Evolutionary conservation across 1,139 yeast genomes (phyloP).

Genomic region (Nakaseomyces bracarensis): DNA sequence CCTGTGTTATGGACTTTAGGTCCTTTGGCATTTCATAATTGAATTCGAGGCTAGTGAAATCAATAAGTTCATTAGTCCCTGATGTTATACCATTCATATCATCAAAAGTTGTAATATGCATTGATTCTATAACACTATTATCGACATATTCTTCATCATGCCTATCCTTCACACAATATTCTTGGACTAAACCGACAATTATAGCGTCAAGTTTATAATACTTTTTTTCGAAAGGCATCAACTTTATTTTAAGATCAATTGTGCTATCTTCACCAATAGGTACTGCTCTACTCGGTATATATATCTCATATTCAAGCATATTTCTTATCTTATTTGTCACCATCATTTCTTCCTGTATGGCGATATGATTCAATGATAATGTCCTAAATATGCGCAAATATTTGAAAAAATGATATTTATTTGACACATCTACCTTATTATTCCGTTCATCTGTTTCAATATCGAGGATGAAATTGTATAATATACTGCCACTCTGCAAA

Average conservation of each 20-base stretch:
- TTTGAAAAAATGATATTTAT: slow-evolving; percentile 30
- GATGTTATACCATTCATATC: slow-evolving; percentile 32
- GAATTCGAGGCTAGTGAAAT: slow-evolving; percentile 46
- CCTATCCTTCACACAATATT: slow-evolving; percentile 38
- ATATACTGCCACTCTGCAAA: slow-evolving; percentile 45
- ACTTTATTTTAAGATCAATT: slow-evolving; percentile 42
- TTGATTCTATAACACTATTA: slow-evolving; percentile 38
- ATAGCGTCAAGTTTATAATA: slow-evolving; percentile 40
- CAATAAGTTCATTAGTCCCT: slow-evolving; percentile 32
- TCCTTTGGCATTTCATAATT: slow-evolving; percentile 44
- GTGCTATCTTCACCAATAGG: slow-evolving; percentile 53
- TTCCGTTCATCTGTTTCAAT: slow-evolving; percentile 1
- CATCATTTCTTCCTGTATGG: slow-evolving; percentile 47
- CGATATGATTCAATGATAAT: slow-evolving; percentile 43
- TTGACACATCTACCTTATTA: slow-evolving; percentile 2
- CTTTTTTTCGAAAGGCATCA: slow-evolving; percentile 48
- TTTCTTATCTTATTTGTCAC: slow-evolving; percentile 59
- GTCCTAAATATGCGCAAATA: slow-evolving; percentile 47
- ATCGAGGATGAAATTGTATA: slow-evolving; percentile 38
- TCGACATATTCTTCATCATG: slow-evolving; percentile 36
- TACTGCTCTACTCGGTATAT: slow-evolving; percentile 48
- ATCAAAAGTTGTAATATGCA: slow-evolving; percentile 35
- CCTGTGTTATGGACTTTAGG: slow-evolving; percentile 48
- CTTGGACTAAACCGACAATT: slow-evolving; percentile 46
- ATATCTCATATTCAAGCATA: slow-evolving; percentile 55